Evolutionary conservation across 2,329 filamentous ascomycete species (phyloP).

Genomic region (Cryphonectria radicalis): DNA sequence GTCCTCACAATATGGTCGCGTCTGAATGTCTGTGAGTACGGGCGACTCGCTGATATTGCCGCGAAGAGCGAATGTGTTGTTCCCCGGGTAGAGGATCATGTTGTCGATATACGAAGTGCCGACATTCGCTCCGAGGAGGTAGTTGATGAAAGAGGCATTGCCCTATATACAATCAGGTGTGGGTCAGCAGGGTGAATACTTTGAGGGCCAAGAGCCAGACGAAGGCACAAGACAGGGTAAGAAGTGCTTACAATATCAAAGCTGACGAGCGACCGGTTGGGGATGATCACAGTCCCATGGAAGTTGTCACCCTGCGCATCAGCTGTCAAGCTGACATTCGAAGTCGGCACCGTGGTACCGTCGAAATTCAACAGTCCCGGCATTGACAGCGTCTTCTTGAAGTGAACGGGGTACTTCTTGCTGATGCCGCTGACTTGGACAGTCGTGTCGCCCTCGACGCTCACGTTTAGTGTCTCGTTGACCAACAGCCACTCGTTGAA

Average conservation of each 20-base stretch:
- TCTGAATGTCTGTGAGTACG: constrained; percentile 49
- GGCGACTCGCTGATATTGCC: constrained; percentile 55
- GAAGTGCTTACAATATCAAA: constrained; percentile 61
- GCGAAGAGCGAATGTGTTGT: constrained; percentile 59
- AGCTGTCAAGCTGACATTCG: constrained; percentile 48
- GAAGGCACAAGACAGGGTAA: background rate
- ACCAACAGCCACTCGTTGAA: constrained; percentile 61
- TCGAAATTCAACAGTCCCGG: constrained; percentile 59
- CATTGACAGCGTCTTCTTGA: constrained; percentile 59
- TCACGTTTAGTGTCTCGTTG: constrained; percentile 55
- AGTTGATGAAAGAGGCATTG: constrained; percentile 65
- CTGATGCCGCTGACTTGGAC: constrained; percentile 55
- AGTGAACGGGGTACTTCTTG: constrained; percentile 54
- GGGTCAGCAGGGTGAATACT: background rate
- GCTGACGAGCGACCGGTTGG: constrained; percentile 67
- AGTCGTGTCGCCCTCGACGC: constrained; percentile 56
- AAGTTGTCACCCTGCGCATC: constrained; percentile 61
- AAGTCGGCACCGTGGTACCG: constrained; percentile 57
- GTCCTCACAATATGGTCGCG: constrained; percentile 55
- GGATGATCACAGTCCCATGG: constrained; percentile 61
- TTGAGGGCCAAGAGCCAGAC: background rate
- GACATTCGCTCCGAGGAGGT: constrained; percentile 53
- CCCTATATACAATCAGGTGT: constrained; percentile 47
- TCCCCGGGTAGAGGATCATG: constrained; percentile 61
- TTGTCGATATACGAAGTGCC: constrained; percentile 63